Conservation (phyloP, 345 rosid genomes). For the Bruguiera gymnorhiza region DNA sequence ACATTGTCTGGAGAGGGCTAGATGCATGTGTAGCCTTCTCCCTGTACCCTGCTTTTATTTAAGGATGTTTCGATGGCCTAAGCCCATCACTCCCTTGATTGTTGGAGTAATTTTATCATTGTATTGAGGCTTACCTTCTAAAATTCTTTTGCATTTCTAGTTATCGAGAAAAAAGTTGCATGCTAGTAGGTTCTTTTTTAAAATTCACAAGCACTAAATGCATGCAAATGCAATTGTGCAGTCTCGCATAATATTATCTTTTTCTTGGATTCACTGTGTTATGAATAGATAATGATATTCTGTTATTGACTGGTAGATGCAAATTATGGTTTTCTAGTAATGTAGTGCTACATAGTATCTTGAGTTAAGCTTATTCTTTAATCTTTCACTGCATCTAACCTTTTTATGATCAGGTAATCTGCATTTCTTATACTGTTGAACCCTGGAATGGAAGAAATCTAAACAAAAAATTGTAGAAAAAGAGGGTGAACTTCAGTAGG, state of each 20-base stretch:
- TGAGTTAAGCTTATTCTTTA: too few species aligned
- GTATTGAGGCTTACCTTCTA: neutral
- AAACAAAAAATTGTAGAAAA: too few species aligned
- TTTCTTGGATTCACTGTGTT: neutral
- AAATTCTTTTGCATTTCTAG: neutral
- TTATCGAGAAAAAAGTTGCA: neutral
- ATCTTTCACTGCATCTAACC: too few species aligned
- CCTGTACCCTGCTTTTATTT: neutral
- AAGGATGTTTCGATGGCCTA: neutral
- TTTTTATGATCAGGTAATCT: too few species aligned
- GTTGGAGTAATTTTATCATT: neutral
- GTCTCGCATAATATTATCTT: neutral
- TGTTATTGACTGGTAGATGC: too few species aligned
- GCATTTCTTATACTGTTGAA: too few species aligned
- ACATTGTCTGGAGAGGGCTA: too few species aligned
- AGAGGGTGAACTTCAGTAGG: too few species aligned
- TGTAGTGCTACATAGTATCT: too few species aligned
- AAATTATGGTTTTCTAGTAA: too few species aligned
- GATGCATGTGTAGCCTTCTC: neutral
- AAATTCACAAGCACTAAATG: neutral
- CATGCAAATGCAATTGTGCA: neutral
- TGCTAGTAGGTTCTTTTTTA: neutral
- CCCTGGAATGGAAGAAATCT: too few species aligned
- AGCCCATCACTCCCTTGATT: neutral
- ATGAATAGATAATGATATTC: too few species aligned